Conservation (phyloP, 2,329 filamentous ascomycete genomes). For the Penicillium occitanis region DNA sequence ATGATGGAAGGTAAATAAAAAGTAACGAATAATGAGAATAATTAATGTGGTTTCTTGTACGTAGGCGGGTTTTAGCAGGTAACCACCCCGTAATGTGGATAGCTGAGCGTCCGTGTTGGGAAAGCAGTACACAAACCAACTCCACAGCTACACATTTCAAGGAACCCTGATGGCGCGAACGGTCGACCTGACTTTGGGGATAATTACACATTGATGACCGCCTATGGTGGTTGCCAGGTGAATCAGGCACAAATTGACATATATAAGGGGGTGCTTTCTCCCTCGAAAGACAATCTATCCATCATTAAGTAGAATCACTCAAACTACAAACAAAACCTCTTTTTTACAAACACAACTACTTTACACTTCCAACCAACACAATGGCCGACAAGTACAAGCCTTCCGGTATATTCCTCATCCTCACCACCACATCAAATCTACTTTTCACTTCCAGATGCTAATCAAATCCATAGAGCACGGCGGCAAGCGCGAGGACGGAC, state of each 20-base stretch:
- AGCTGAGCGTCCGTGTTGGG: not conserved
- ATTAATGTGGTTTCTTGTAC: not conserved
- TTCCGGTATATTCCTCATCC: not conserved
- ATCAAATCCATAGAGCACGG: not conserved
- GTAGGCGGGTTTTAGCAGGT: not conserved
- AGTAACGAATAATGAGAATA: not conserved
- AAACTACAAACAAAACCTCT: not conserved
- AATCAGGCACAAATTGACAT: not conserved
- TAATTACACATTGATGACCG: not conserved
- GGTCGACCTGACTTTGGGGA: not conserved
- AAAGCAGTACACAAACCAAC: not conserved
- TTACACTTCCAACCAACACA: not conserved
- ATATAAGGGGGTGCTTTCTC: not conserved
- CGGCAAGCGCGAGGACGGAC: slow-evolving; percentile 2
- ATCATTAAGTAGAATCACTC: not conserved
- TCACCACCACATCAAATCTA: not conserved
- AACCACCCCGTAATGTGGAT: not conserved
- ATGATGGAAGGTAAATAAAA: not conserved
- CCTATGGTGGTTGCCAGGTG: not conserved
- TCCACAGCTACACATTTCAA: not conserved
- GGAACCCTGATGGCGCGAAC: not conserved
- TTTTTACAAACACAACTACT: not conserved
- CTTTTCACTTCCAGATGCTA: not conserved
- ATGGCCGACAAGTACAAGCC: slow-evolving; percentile 10
- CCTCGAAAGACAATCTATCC: not conserved